Evolutionary conservation across 306 rosid genomes (phyloP), one percentile per base, ranked within the genome.

Genomic region (Inga laurina): DNA sequence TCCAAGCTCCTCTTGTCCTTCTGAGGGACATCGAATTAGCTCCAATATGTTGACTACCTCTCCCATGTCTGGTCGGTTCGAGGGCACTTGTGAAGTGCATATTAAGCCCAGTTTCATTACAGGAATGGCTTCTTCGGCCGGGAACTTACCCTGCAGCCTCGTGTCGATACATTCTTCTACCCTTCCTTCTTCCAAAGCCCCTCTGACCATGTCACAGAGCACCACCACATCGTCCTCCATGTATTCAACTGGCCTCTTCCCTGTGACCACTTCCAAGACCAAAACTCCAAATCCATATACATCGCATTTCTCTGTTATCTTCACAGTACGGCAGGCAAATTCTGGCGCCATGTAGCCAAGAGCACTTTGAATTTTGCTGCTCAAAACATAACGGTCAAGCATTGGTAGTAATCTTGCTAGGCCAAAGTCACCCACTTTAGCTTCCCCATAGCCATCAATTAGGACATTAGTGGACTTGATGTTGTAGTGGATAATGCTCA

Each of bases 291-390:
- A 97, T 35, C 98, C 99, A 13, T 97, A 97, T 8, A 97, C 90
- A 78, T 97, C 99, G 12, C 98, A 94, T 76, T 97, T 97, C 88
- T 97, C 99, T 0, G 99, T 97, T 79, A 97, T 94, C 88, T 97
- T 97, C 43, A 97, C 98, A 0, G 99, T 94, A 39, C 85, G 93
- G 93, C 99, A 97, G 62, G 98, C 98, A 54, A 97, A 97, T 81
- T 97, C 99, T 0, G 99, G 99, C 7, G 99, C 99, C 99, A 94
- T 94, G 92, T 97, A 94, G 71, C 99, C 99, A 0, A 97, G 94
- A 43, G 98, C 99, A 7, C 99, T 97, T 80, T 97, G 99, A 80
- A 94, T 97, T 93, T 97, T 97, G 89, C 99, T 97, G 91, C 99
- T 97, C 82, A 97, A 78, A 62, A 94, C 95, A 10, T 97, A 97